Conservation (phyloP, 1,284 basidiomycete genomes). For the Leccinum pallidistipes region DNA sequence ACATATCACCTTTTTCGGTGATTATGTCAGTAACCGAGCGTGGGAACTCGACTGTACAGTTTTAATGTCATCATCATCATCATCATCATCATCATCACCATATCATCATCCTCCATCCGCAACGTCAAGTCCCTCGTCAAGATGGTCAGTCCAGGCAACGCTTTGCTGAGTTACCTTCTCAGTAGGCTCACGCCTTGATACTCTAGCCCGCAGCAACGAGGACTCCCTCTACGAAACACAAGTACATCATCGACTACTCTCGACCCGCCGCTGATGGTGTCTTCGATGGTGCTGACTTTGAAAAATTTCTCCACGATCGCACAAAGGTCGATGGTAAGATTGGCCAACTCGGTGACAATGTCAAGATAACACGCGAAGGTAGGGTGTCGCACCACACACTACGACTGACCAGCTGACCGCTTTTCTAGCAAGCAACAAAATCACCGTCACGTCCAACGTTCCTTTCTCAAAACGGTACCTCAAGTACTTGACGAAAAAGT, state of each 20-base stretch:
- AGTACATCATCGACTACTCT: constrained; percentile 94
- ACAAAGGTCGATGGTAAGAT: constrained; percentile 86
- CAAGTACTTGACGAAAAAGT: constrained; percentile 96
- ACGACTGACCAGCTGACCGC: neutral
- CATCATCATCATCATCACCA: neutral
- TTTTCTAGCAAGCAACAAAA: constrained; percentile 62
- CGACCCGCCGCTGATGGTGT: constrained; percentile 89
- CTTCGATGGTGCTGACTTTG: constrained; percentile 89
- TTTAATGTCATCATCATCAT: constrained; percentile 18
- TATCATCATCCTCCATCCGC: neutral
- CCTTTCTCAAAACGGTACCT: constrained; percentile 92
- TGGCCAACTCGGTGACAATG: constrained; percentile 84
- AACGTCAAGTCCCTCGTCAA: constrained; percentile 33
- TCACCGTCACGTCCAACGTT: constrained; percentile 80
- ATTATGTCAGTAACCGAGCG: constrained; percentile 18
- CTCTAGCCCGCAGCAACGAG: constrained; percentile 70
- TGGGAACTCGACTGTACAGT: constrained; percentile 45
- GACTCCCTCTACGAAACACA: constrained; percentile 72
- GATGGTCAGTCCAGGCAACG: constrained; percentile 73
- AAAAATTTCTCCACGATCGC: constrained; percentile 92
- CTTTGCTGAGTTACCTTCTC: constrained; percentile 92
- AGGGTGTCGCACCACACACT: neutral
- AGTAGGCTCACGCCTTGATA: constrained; percentile 74
- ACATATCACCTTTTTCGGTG: constrained; percentile 9
- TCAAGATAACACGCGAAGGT: constrained; percentile 86